A percentile compares a stretch with the other conserved stretches of the same genome.
Evolutionary conservation across 805 yeast genomes (phyloP).

Genomic region (Starmerella ratchasimensis): DNA sequence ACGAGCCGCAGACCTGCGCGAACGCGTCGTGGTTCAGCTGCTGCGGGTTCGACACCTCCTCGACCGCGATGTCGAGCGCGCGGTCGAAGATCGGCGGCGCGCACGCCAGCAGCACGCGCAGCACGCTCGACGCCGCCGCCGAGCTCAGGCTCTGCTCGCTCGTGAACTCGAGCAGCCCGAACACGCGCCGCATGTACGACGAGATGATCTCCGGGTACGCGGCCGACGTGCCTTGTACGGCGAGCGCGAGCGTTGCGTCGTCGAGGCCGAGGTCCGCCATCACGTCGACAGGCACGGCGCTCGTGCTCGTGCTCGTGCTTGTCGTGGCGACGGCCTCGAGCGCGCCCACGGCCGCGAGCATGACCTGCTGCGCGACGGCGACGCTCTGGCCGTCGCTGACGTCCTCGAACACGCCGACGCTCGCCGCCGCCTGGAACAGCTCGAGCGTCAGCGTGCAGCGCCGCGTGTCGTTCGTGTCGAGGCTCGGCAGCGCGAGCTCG

Average conservation of each 20-base stretch:
- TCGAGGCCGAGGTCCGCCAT: slow-evolving; percentile 25
- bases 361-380: slow-evolving; percentile 8
- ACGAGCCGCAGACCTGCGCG: slow-evolving; percentile 58
- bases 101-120: slow-evolving; percentile 12
- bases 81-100: slow-evolving; percentile 22
- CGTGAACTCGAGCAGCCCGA: slow-evolving; percentile 47
- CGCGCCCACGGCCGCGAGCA: slow-evolving; percentile 13
- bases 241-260: slow-evolving; percentile 35
- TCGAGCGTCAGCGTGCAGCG: slow-evolving; percentile 58
- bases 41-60: slow-evolving; percentile 42
- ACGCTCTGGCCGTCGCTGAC: slow-evolving; percentile 25
- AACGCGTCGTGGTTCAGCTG: slow-evolving; percentile 48
- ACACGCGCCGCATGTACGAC: slow-evolving; percentile 43
- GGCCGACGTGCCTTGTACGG: slow-evolving; percentile 60
- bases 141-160: slow-evolving; percentile 9
- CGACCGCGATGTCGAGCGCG: slow-evolving; percentile 25
- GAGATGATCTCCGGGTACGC: slow-evolving; percentile 49
- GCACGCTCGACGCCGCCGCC: slow-evolving; percentile 12
- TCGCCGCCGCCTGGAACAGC: slow-evolving; percentile 53
- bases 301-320: too few species aligned
- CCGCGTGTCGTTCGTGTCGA: slow-evolving; percentile 74
- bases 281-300: too few species aligned
- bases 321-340: too few species aligned
- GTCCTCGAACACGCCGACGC: slow-evolving; percentile 60
- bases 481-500: slow-evolving; percentile 58